Percentiles rank a stretch among this genome's conserved stretches.
Evolutionary conservation across 306 rosid genomes (phyloP).

Genomic region (Fagus crenata): DNA sequence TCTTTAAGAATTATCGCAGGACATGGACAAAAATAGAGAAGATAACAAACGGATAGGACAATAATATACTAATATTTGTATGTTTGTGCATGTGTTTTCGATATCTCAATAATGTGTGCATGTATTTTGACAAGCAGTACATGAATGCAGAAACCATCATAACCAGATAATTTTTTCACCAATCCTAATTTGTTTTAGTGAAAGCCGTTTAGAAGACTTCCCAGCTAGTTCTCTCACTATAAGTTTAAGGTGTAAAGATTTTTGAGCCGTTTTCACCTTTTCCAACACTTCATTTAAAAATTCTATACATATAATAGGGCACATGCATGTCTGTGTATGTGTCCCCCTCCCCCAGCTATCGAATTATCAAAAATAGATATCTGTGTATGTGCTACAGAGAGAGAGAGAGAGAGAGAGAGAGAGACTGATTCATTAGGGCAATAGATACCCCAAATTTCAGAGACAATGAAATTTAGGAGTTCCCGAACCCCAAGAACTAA

Average conservation of each 20-base stretch:
- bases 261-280: not conserved
- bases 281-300: not conserved
- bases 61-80: too few species aligned
- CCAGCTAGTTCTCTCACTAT: not conserved
- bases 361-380: too few species aligned
- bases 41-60: too few species aligned
- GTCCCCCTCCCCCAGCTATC: not conserved
- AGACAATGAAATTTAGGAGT: slow-evolving; percentile 6
- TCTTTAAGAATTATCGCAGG: not conserved
- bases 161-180: not conserved
- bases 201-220: not conserved
- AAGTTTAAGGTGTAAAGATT: not conserved
- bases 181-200: not conserved
- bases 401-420: not conserved
- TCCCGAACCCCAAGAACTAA: slow-evolving; percentile 37
- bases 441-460: too few species aligned
- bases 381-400: not conserved
- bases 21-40: not conserved
- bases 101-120: not conserved
- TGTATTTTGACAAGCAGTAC: not conserved
- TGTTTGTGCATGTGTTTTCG: not conserved
- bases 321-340: not conserved
- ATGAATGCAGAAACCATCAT: not conserved
- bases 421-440: too few species aligned
- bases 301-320: not conserved